These are phyloP conservation scores for Cymbidium sinense DNA, from an alignment of 106 monocot genomes.

Conservation along the genomic window DNA sequence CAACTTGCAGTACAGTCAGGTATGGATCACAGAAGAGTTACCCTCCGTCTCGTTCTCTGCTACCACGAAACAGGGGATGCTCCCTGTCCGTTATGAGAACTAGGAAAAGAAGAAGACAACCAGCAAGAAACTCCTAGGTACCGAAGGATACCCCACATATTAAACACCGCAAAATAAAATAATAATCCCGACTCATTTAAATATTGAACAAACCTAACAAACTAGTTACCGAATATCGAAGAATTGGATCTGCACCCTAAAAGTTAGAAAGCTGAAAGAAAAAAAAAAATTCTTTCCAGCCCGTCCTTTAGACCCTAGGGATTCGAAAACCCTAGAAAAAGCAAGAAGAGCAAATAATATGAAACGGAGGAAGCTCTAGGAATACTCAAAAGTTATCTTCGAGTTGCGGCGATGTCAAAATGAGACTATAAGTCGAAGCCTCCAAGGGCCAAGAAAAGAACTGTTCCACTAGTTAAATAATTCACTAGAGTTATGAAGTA, in stretches of 20 bases:
- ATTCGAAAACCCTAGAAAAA: background rate
- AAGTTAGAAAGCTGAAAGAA: background rate
- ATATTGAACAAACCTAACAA: constrained; percentile 1
- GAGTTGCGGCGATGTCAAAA: background rate
- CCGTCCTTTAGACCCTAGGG: background rate
- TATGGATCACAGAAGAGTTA: background rate
- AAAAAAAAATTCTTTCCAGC: background rate
- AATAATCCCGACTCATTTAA: background rate
- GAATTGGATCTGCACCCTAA: background rate
- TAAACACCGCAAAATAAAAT: background rate
- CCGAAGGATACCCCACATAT: background rate
- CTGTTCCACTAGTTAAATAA: background rate
- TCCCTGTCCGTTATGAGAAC: background rate
- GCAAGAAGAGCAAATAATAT: too few species aligned
- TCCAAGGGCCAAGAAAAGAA: background rate
- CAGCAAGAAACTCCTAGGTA: background rate
- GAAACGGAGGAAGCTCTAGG: background rate
- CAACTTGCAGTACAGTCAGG: background rate
- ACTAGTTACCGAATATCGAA: background rate
- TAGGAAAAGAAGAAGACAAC: background rate
- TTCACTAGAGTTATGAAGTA: background rate
- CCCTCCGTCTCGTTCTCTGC: background rate
- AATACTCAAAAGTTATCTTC: constrained; percentile 5
- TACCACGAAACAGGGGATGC: background rate
- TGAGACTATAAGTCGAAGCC: background rate